Base-by-base conservation (phyloP, 176 grass and related monocot species). In the Oryza glaberrima region DNA sequence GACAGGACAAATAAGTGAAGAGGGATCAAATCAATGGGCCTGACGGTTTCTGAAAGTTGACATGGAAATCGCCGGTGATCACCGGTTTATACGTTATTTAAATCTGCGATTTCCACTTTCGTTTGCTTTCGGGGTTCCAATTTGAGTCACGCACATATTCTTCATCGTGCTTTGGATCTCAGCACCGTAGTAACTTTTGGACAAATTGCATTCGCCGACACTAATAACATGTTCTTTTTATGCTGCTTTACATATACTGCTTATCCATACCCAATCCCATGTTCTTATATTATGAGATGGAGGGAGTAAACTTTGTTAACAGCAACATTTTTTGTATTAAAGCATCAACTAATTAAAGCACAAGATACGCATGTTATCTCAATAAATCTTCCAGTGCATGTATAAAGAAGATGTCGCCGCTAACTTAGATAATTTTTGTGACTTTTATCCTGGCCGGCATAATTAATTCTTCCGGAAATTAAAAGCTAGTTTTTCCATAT, bases 141-240 rank as follows among this genome's bases (percentile, higher is more conserved):
- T 15, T 11, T 2, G 15, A 49, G 64, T 69, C 40, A 38, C 8
- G 13, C 34, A 54, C 43, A 23, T 5, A 76, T 70, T 54, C 64
- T 70, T 43, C 64, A 17, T 69, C 17, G 63, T 26, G 7, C 63
- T 79, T 16, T 48, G 19, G 34, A 77, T 87, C 63, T 78, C 5
- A 28, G 15, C 47, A 3, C 22, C 9, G 4, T 3, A 2, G 0
- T 9, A 4, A 72, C 83, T 69, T 51, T 47, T 68, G 80, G 70
- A 70, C 77, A 81, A 81, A 68, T 16, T 22, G 61, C 87, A 76
- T 58, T 58, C 17, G 54, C 63, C 81, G 63, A 48, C 32, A 48
- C 32, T 23, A 64, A 70, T 49, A 70, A 19, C 0, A 36, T 3
- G 3, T 4, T 2, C 11, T 11, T 82, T 82, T 40, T 51, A 12